Conservation (phyloP, 495 filamentous ascomycete species). For the Penicillium lividum region DNA sequence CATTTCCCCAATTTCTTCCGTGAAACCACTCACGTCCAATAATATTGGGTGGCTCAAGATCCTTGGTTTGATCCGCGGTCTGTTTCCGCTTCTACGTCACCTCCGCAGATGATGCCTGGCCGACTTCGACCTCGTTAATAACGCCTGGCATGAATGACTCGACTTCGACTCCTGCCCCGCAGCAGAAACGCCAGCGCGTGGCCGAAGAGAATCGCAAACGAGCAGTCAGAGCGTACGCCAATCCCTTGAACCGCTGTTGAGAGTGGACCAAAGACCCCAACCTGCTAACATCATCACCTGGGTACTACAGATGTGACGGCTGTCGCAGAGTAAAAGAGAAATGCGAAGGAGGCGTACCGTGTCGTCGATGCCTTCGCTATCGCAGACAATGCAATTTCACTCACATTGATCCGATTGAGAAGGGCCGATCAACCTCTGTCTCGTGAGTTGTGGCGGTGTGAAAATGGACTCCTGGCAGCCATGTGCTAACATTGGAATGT, state of each 20-base stretch:
- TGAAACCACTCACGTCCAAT: not conserved
- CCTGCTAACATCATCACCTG: slow-evolving; percentile 14
- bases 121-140: slow-evolving; percentile 26
- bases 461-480: not conserved
- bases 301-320: slow-evolving; percentile 42
- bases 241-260: not conserved
- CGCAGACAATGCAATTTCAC: slow-evolving; percentile 52
- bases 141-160: slow-evolving; percentile 30
- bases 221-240: slow-evolving; percentile 46
- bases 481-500: not conserved
- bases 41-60: not conserved
- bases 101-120: slow-evolving; percentile 31
- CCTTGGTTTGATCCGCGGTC: not conserved
- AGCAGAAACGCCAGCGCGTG: slow-evolving; percentile 49
- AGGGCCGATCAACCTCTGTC: slow-evolving; percentile 37
- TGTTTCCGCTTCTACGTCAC: slow-evolving; percentile 15
- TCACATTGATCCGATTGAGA: slow-evolving; percentile 43
- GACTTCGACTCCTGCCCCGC: slow-evolving; percentile 29
- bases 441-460: slow-evolving; percentile 33
- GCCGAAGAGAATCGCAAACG: slow-evolving; percentile 52
- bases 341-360: slow-evolving; percentile 54
- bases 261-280: not conserved
- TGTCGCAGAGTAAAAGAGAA: slow-evolving; percentile 53
- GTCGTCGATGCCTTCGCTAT: slow-evolving; percentile 50
- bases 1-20: not conserved